Conservation (phyloP, 257 asterid genomes). For the Asclepias syriaca region DNA sequence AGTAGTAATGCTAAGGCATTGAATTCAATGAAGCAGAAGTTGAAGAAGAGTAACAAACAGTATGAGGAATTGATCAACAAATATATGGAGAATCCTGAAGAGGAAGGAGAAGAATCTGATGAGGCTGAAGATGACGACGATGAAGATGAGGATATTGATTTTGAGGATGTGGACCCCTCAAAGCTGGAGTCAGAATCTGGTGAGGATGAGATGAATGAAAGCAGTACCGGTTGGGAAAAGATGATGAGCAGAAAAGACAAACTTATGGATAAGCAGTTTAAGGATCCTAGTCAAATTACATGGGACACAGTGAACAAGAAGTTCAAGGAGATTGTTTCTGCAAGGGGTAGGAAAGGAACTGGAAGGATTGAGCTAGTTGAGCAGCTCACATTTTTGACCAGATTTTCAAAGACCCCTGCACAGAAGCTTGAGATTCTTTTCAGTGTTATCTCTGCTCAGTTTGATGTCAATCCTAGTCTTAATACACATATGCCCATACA, state of each 20-base stretch:
- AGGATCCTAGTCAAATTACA: conserved; percentile 81
- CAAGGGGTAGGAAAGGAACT: conserved; percentile 91
- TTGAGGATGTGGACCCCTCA: conserved; percentile 38
- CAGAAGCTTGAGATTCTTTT: conserved; percentile 93
- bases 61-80: conserved; percentile 72
- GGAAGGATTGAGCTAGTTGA: conserved; percentile 88
- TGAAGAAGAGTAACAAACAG: conserved; percentile 79
- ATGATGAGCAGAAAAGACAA: conserved; percentile 87
- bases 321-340: conserved; percentile 85
- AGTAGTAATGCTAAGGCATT: conserved; percentile 89
- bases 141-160: conserved; percentile 47
- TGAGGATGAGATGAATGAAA: conserved; percentile 29
- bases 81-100: conserved; percentile 81
- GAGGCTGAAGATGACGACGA: conserved; percentile 69
- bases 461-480: conserved; percentile 79
- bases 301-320: conserved; percentile 94
- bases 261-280: conserved; percentile 83
- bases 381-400: conserved; percentile 87
- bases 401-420: conserved; percentile 94
- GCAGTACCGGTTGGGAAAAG: conserved; percentile 67
- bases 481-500: conserved; percentile 94
- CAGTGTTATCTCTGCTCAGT: conserved; percentile 86
- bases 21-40: conserved; percentile 90
- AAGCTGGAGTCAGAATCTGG: conserved; percentile 21
- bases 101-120: conserved; percentile 60